These are phyloP conservation scores for Amphibolis antarctica DNA, from an alignment of 106 monocot species.

Conservation along the genomic window DNA sequence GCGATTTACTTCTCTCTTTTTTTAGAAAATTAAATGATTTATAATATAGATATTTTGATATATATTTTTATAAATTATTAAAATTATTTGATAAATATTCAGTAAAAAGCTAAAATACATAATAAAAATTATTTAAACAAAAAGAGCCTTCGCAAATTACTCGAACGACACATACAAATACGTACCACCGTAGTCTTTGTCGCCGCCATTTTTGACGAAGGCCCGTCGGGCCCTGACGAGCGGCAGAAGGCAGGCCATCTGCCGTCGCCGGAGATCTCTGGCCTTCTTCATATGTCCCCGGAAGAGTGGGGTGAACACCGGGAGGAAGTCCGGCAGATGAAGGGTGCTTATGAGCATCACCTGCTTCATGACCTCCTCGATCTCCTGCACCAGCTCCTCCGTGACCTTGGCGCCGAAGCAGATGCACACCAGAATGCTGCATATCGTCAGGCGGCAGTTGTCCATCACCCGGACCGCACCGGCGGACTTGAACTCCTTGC, in stretches of 20 bases:
- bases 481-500: neutral
- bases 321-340: slow-evolving; percentile 61
- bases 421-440: slow-evolving; percentile 8
- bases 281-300: slow-evolving; percentile 34
- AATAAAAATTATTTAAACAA: neutral
- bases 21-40: no score
- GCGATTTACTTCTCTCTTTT: no score
- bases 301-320: slow-evolving; percentile 50
- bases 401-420: slow-evolving; percentile 10
- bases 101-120: no score
- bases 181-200: slow-evolving; percentile 9
- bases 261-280: slow-evolving; percentile 27
- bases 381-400: slow-evolving; percentile 17
- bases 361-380: slow-evolving; percentile 58
- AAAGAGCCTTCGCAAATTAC: neutral
- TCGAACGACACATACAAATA: slow-evolving; percentile 4
- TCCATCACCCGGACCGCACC: slow-evolving; percentile 30
- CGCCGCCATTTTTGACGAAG: slow-evolving; percentile 26
- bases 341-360: slow-evolving; percentile 60
- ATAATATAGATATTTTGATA: no score
- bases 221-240: slow-evolving; percentile 34
- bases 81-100: no score
- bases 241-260: slow-evolving; percentile 46
- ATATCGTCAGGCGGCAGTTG: slow-evolving; percentile 7
- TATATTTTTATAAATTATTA: no score